These are phyloP conservation scores for Physcia stellaris DNA, from an alignment of 495 filamentous ascomycete species.

Conservation along the genomic window DNA sequence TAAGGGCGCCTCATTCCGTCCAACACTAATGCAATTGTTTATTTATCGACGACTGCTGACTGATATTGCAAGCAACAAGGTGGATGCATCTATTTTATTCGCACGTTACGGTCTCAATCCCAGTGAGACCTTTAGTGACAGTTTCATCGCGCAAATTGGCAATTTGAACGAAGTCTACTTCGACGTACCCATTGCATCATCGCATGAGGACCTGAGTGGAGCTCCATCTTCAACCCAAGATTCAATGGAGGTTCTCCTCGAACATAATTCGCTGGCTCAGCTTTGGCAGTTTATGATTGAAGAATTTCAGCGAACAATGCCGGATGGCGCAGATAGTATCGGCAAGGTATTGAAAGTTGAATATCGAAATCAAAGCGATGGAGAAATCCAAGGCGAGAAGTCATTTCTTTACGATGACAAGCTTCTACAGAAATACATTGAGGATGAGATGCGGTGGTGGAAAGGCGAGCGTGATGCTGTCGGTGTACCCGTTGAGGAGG, in stretches of 20 bases:
- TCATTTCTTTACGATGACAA: constrained; percentile 55
- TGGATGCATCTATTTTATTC: constrained; percentile 54
- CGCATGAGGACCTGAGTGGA: constrained; percentile 10
- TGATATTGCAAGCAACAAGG: constrained; percentile 51
- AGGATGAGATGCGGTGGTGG: constrained; percentile 74
- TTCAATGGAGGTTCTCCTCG: constrained; percentile 39
- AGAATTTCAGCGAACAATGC: constrained; percentile 42
- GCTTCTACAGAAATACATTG: constrained; percentile 48
- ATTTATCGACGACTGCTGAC: constrained; percentile 81
- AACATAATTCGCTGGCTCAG: constrained; percentile 41
- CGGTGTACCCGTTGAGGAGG: constrained; percentile 81
- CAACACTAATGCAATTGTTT: constrained; percentile 74
- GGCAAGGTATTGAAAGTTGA: constrained; percentile 39
- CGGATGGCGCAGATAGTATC: constrained; percentile 32
- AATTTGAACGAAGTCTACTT: constrained; percentile 47
- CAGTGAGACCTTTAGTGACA: constrained; percentile 54
- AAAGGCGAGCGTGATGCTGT: constrained; percentile 56
- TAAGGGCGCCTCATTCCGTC: constrained; percentile 51
- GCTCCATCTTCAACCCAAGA: constrained; percentile 23
- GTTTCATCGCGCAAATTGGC: constrained; percentile 68
- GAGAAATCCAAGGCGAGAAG: constrained; percentile 49
- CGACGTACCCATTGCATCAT: constrained; percentile 23
- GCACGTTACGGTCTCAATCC: constrained; percentile 54
- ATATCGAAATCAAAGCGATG: constrained; percentile 25
- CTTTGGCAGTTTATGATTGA: constrained; percentile 57